These are phyloP conservation scores for Eimeria mitis DNA, from an alignment of 169 alveolate species.

Conservation along the genomic window DNA sequence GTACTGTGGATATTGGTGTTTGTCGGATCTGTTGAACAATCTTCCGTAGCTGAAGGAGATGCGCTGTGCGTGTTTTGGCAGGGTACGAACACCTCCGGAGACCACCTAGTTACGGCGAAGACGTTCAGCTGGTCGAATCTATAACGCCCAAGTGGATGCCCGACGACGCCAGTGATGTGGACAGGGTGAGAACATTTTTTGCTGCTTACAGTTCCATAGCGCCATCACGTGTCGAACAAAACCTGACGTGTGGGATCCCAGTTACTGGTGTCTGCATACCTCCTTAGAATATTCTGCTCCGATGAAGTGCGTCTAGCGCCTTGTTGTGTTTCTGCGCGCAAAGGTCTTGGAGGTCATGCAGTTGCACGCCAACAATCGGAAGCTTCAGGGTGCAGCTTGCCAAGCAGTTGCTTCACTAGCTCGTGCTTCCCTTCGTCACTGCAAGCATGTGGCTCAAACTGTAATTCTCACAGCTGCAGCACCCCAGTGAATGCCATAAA, in stretches of 20 bases:
- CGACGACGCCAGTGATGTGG: slow-evolving; percentile 55
- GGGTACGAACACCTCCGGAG: slow-evolving; percentile 52
- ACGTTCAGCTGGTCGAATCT: slow-evolving; percentile 31
- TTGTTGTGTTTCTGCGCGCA: not conserved
- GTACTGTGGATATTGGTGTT: not conserved
- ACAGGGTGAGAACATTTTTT: not conserved
- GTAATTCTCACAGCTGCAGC: slow-evolving; percentile 34
- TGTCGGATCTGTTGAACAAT: not conserved
- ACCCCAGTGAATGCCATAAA: not conserved
- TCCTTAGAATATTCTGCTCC: not conserved
- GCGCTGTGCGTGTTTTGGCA: not conserved
- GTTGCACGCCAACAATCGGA: slow-evolving; percentile 72
- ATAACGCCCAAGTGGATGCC: slow-evolving; percentile 68
- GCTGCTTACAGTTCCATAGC: not conserved
- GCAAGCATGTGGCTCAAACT: slow-evolving; percentile 72
- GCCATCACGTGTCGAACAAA: not conserved
- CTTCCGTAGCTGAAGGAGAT: not conserved
- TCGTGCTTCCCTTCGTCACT: slow-evolving; percentile 74
- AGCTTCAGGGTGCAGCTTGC: slow-evolving; percentile 81
- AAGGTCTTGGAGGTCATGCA: slow-evolving; percentile 78
- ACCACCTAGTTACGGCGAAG: slow-evolving; percentile 60
- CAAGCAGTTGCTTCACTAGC: slow-evolving; percentile 79
- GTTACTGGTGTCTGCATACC: not conserved
- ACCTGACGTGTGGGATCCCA: not conserved
- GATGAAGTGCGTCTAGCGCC: not conserved